Conservation (phyloP, 257 asterid species). For the Solanum arcanum region DNA sequence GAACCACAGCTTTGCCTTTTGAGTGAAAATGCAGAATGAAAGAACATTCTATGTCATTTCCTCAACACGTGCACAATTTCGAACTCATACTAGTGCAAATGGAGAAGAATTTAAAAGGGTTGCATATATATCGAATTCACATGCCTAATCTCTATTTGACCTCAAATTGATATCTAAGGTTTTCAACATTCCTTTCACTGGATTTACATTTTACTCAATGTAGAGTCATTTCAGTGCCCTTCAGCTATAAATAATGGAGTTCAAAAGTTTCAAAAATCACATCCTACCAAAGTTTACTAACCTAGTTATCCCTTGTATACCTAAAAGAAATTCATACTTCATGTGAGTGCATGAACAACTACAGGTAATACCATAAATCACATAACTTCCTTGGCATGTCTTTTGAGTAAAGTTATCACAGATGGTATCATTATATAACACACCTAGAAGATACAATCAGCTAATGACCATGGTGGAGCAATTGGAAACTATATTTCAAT, state of each 20-base stretch:
- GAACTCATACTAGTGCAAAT: not conserved
- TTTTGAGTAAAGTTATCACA: not conserved
- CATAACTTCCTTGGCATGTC: not conserved
- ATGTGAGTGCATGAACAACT: not conserved
- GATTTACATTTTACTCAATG: not conserved
- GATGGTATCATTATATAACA: not conserved
- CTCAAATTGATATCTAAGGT: not conserved
- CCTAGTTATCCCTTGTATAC: not conserved
- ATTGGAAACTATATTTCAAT: not conserved
- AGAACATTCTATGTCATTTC: not conserved
- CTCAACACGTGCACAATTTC: not conserved
- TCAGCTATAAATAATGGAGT: not conserved
- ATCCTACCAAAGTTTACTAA: not conserved
- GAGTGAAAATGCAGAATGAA: not conserved
- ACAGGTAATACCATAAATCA: not conserved
- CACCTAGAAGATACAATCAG: not conserved
- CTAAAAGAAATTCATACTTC: not conserved
- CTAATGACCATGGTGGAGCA: not conserved
- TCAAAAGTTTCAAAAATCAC: not conserved
- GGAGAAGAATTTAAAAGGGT: not conserved
- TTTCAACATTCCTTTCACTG: not conserved
- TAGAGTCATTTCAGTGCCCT: not conserved
- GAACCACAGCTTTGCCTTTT: not conserved
- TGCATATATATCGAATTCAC: not conserved
- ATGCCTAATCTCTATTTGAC: not conserved